Conservation (phyloP, 129 eudicot genomes). For the Flaveria trinervia region DNA sequence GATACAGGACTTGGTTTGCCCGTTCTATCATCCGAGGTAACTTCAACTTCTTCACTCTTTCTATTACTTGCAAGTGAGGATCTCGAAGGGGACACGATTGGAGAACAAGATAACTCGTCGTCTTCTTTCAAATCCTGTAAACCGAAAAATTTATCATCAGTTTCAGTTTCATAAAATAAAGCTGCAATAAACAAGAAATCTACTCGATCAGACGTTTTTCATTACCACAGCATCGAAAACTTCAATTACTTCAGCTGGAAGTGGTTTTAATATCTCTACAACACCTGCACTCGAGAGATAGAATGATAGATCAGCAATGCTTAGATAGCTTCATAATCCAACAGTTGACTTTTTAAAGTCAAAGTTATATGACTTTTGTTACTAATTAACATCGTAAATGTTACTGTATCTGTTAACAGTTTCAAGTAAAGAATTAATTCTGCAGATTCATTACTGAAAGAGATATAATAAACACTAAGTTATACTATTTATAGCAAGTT, state of each 20-base stretch:
- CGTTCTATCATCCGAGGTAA: slow-evolving; percentile 45
- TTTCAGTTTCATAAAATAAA: background rate
- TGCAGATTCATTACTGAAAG: too few species aligned
- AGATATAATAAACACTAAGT: too few species aligned
- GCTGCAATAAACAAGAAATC: background rate
- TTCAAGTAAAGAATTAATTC: too few species aligned
- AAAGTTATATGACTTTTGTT: too few species aligned
- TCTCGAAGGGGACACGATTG: slow-evolving; percentile 29
- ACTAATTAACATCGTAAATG: too few species aligned
- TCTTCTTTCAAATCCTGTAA: slow-evolving; percentile 55
- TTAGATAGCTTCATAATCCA: too few species aligned
- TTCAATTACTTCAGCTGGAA: slow-evolving; percentile 17
- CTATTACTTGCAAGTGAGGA: slow-evolving; percentile 26
- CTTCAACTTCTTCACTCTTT: slow-evolving; percentile 34
- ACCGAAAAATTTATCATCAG: slow-evolving; percentile 19
- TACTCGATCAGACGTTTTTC: background rate
- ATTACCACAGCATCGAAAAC: slow-evolving; percentile 28
- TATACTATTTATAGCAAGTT: too few species aligned
- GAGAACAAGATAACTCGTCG: slow-evolving; percentile 44
- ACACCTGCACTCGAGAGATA: slow-evolving; percentile 21
- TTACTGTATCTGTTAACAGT: too few species aligned
- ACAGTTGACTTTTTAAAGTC: too few species aligned
- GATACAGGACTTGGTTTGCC: slow-evolving; percentile 86
- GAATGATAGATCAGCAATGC: too few species aligned
- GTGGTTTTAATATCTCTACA: slow-evolving; percentile 20